Evolutionary conservation across 2,329 filamentous ascomycete genomes (phyloP).

Genomic region (Dichotomopilus funicola): DNA sequence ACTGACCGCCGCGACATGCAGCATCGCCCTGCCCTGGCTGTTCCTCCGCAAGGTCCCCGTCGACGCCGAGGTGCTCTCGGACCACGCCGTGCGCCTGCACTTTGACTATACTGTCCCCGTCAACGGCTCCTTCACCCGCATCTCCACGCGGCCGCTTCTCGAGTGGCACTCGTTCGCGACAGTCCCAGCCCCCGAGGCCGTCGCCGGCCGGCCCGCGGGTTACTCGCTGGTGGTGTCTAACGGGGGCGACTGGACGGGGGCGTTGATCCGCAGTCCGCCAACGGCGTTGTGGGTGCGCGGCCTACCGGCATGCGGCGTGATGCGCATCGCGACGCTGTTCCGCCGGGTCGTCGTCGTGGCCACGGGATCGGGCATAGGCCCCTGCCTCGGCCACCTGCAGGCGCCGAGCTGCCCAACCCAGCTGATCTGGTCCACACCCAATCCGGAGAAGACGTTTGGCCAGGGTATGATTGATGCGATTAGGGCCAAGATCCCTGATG

Average conservation of each 20-base stretch:
- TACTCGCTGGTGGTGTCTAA: constrained; percentile 67
- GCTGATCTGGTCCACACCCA: constrained; percentile 62
- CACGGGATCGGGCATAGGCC: constrained; percentile 68
- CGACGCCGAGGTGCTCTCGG: constrained; percentile 59
- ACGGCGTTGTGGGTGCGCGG: constrained; percentile 61
- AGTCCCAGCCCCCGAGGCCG: constrained; percentile 41
- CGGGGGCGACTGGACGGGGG: constrained; percentile 67
- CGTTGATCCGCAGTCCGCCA: constrained; percentile 56
- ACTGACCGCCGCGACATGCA: constrained; percentile 54
- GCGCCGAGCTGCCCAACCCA: constrained; percentile 36
- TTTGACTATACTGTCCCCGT: constrained; percentile 58
- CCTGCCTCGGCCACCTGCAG: constrained; percentile 53
- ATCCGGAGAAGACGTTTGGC: constrained; percentile 58
- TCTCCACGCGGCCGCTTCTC: constrained; percentile 55
- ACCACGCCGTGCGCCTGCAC: constrained; percentile 65
- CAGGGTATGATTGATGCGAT: constrained; percentile 49
- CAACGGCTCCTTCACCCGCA: constrained; percentile 49
- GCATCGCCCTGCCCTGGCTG: constrained; percentile 67
- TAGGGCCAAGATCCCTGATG: constrained; percentile 50
- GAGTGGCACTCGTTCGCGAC: constrained; percentile 76
- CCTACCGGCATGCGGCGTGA: constrained; percentile 59
- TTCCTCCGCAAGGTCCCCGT: constrained; percentile 63
- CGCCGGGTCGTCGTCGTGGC: constrained; percentile 58
- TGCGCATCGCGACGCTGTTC: constrained; percentile 62
- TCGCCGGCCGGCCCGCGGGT: constrained; percentile 31